Evolutionary conservation across 345 rosid genomes (phyloP), one percentile per base, ranked within the genome.

Genomic region (Turnera subulata): DNA sequence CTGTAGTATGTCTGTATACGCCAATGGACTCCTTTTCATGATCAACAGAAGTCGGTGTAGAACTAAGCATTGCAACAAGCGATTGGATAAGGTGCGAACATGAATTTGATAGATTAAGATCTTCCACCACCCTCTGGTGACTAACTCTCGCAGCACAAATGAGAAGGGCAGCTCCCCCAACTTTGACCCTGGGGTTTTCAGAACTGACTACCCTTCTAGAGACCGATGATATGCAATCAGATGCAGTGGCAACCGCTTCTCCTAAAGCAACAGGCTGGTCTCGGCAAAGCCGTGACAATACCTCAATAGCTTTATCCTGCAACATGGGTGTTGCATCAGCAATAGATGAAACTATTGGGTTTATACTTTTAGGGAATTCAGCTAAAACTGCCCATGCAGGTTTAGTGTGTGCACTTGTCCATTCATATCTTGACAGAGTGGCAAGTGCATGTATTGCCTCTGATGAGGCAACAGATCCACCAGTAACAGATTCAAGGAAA

Each of bases 401-500:
- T 69, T 84, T 94, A 32, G 74, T 72, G 59, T 76, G 71, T 47
- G 80, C 91, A 20, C 71, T 63, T 56, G 72, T 65, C 39, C 69
- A 80, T 70, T 69, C 88, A 40, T 83, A 75, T 76, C 93, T 82
- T 21, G 95, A 94, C 62, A 94, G 80, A 76, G 88, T 75, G 58
- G 97, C 95, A 62, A 94, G 97, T 13, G 93, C 99, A 77, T 83
- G 81, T 55, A 94, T 83, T 61, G 91, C 97, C 80, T 90, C 99
- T 58, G 89, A 76, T 29, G 69, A 68, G 53, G 95, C 82, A 73
- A 61, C 77, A 61, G 96, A 73, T 70, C 78, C 85, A 61, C 81
- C 81, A 61, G 64, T 68, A 48, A 89, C 86, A 73, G 86, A 80
- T 64, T 85, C 99, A 23, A 94, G 80, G 68, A 94, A 80, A 53